phyloP scores from a whole-genome alignment of 257 asterid species.

The Thymus quinquecostatus region DNA sequence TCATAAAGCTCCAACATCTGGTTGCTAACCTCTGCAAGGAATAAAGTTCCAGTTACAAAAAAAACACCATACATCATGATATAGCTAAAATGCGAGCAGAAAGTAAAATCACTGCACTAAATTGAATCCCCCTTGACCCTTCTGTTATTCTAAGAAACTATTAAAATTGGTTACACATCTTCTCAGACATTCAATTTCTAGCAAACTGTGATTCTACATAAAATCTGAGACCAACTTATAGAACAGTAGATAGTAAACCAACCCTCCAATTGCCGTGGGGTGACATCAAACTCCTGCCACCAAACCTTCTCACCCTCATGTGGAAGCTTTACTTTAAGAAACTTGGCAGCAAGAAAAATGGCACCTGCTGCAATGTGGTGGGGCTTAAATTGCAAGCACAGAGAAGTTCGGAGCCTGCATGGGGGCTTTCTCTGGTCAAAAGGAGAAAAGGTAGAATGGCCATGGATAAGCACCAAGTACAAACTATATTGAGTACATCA shows the following conservation, averaged over 20 bases:
- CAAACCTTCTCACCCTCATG: conserved; percentile 93
- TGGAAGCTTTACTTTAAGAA: conserved; percentile 98
- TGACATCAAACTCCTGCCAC: conserved; percentile 99
- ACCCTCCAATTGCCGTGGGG: conserved; percentile 99
- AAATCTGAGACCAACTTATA: conserved; percentile 23
- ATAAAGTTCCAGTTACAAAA: conserved; percentile 24
- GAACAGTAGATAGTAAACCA: conserved; percentile 55
- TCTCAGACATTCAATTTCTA: conserved; percentile 26
- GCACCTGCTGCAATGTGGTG: conserved; percentile 99
- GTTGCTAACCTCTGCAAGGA: conserved; percentile 93
- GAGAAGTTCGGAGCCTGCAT: conserved; percentile 98
- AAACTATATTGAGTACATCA: conserved; percentile 36
- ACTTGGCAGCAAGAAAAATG: conserved; percentile 98
- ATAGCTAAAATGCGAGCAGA: conserved; percentile 3
- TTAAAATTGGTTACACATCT: conserved; percentile 17
- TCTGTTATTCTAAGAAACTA: conserved; percentile 24
- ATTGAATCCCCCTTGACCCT: conserved; percentile 36
- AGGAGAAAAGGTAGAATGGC: conserved; percentile 50
- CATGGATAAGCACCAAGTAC: conserved; percentile 44
- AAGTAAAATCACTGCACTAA: conserved; percentile 12
- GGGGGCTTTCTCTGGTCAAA: conserved; percentile 68
- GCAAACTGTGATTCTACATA: conserved; percentile 26
- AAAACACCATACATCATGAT: conserved; percentile 19
- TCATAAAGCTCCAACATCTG: conserved; percentile 91
- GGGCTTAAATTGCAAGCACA: conserved; percentile 98